Evolutionary conservation across 2,329 filamentous ascomycete genomes (phyloP), one percentile per base, ranked within the genome.

Genomic region (Fusarium hostae): DNA sequence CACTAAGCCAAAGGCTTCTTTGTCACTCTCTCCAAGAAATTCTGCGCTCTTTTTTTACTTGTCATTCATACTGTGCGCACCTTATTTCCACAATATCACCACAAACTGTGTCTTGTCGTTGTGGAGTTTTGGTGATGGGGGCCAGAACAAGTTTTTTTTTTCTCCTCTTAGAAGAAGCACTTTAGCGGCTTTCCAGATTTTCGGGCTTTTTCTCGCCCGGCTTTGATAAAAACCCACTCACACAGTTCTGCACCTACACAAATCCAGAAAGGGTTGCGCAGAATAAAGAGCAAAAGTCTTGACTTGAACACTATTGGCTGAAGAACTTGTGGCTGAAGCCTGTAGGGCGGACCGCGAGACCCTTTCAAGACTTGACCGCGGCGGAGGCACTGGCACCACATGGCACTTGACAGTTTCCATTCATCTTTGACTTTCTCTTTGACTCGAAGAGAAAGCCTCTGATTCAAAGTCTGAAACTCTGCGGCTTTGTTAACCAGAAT

Each of bases 371-470:
- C 47, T 59, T 55, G 50, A 57, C 59, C 58, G 28, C 72, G 72
- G 72, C 59, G 72, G 68, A 74, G 72, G 68, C 72, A 75, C 68
- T 72, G 44, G 45, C 57, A 62, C 63, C 70, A 71, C 70, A 73
- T 71, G 66, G 66, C 37, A 44, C 50, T 52, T 72, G 69, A 44
- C 61, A 62, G 28, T 50, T 70, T 56, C 13, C n/a, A 20, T 60
- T 44, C 48, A 39, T 52, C 56, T 72, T 57, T 67, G 57, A 48
- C 40, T 60, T 59, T 70, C 45, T 43, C 44, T 66, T 66, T 65
- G 66, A 70, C 35, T 59, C 35, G 43, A 70, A 47, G 39, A 44
- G 13, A 22, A 26, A 59, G 69, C 54, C 70, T 54, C 60, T 72
- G 70, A 60, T 72, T 67, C 65, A 72, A 74, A 51, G 47, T 26